Evolutionary conservation across 495 filamentous ascomycete genomes (phyloP), one percentile per base, ranked within the genome.

Genomic region (Clavariopsis aquatica): DNA sequence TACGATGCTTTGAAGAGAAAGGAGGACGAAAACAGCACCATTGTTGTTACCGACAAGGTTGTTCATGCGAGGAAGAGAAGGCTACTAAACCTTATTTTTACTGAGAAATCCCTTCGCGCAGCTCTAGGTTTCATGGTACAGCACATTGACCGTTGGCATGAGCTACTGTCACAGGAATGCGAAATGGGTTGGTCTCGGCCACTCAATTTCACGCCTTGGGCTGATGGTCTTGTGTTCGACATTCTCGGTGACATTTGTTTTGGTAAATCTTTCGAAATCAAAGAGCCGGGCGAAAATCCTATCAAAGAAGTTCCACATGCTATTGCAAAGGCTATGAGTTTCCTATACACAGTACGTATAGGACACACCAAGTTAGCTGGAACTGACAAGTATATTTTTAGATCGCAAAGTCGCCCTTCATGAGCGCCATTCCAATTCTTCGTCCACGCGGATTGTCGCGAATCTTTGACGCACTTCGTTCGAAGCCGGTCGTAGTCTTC

Each of bases 171-270:
- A 1, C 49, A 17, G 2, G 23, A 62, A 10, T 8, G 1, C 24
- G 47, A 8, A 15, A 23, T 7, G 2, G 56, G 22, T 17, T 72
- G 70, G 64, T 63, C 43, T 13, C 20, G 47, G n/a, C 34, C 64
- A 5, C 64, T 28, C 2, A 57, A 89, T 67, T 82, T 88, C 75
- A 75, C 83, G 0, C 76, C 83, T 59, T 88, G 84, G 82, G 80
- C 78, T 52, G 85, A 84, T 70, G 88, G 82, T 72, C 79, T 87
- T 12, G 80, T 82, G 52, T 90, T 89, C 77, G 89, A 92, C 67
- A 82, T 89, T 15, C 82, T 91, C 70, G 87, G 87, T 3, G 84
- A 89, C 31, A 68, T 91, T 2, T 81, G 79, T 61, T 91, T 90
- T 69, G 86, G 85, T 12, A 86, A 87, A 69, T 78, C 83, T 12